phyloP scores from a whole-genome alignment of 192 early-diverging fungal genomes.

The Obelidium mucronatum region DNA sequence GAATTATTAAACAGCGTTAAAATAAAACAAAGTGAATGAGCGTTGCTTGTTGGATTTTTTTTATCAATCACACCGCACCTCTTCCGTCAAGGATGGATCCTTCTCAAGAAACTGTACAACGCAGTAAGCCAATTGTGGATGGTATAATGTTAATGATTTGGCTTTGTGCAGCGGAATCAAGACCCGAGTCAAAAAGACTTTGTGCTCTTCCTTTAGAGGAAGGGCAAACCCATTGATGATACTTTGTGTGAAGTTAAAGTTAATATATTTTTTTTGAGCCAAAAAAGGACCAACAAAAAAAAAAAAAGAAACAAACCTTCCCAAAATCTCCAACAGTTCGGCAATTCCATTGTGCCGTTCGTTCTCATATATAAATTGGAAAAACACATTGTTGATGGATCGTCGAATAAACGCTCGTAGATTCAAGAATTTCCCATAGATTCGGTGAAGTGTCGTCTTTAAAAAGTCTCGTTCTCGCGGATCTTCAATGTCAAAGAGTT shows the following conservation, averaged over 20 bases:
- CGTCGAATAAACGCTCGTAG: conserved; percentile 95
- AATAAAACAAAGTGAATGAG: no score
- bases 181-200: conserved; percentile 91
- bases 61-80: conserved; percentile 57
- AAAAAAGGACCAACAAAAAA: neutral
- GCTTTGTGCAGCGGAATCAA: conserved; percentile 97
- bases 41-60: no score
- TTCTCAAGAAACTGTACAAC: conserved; percentile 99
- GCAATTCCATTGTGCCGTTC: conserved; percentile 98
- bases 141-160: conserved; percentile 92
- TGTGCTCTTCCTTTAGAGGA: conserved; percentile 99
- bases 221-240: conserved; percentile 99
- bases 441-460: conserved; percentile 96
- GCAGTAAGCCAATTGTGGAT: conserved; percentile 97
- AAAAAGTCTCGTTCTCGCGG: conserved; percentile 98
- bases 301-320: conserved; percentile 68
- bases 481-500: conserved; percentile 99
- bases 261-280: no score
- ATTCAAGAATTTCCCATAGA: conserved; percentile 99
- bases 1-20: neutral
- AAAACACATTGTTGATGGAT: conserved; percentile 98
- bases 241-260: conserved; percentile 59
- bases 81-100: conserved; percentile 89
- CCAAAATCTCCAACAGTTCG: conserved; percentile 97
- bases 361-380: conserved; percentile 97